Evolutionary conservation across 176 grass and related monocot species (phyloP).

Genomic region (Cenchrus purpureus): DNA sequence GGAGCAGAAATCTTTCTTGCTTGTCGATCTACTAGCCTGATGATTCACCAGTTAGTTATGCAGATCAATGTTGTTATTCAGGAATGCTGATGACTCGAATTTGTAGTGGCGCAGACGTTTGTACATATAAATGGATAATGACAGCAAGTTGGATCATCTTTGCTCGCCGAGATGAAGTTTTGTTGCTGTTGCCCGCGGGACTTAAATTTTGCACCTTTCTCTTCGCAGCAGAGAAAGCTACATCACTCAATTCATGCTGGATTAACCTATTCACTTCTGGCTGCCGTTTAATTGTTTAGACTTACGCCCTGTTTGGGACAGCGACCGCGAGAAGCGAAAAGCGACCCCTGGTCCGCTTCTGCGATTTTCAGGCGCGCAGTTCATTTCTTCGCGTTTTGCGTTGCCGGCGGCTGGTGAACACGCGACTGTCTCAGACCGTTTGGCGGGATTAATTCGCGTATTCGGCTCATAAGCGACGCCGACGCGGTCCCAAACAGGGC

Average conservation of each 20-base stretch:
- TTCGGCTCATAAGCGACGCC: no score
- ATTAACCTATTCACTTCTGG: neutral
- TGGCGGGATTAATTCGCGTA: no score
- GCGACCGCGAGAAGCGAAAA: no score
- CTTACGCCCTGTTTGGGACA: no score
- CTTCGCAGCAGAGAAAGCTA: neutral
- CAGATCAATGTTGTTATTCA: neutral
- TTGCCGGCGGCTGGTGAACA: no score
- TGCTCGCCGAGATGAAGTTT: neutral
- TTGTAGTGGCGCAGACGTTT: constrained; percentile 11
- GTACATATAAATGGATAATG: constrained; percentile 20
- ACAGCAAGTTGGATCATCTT: neutral
- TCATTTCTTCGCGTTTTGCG: no score
- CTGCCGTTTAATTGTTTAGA: neutral
- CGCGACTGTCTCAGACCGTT: no score
- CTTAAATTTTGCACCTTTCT: neutral
- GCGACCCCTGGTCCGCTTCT: no score
- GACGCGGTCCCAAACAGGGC: no score
- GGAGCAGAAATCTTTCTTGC: neutral
- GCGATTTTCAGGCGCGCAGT: no score
- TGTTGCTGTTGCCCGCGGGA: constrained; percentile 6
- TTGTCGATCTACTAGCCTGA: constrained; percentile 16
- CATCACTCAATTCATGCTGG: neutral
- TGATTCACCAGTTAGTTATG: neutral
- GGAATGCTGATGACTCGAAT: neutral